Evolutionary conservation across 352 stramenopile species (phyloP).

Genomic region (Pythium rishiriense): DNA sequence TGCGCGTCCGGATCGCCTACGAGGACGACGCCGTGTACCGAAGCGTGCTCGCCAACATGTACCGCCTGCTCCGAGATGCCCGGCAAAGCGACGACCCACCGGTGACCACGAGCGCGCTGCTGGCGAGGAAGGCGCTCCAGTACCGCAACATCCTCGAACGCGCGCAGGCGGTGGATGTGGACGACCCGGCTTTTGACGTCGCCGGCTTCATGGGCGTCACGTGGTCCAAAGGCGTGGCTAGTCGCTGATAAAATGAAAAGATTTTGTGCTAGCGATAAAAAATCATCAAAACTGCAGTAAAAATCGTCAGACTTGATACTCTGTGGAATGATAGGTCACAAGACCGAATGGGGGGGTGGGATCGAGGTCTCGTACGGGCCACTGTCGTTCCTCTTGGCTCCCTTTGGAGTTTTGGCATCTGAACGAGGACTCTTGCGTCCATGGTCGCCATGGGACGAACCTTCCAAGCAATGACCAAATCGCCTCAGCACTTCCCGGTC

Average conservation of each 20-base stretch:
- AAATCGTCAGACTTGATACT: too few relatives aligned
- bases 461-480: too few relatives aligned
- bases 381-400: too few relatives aligned
- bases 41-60: not conserved
- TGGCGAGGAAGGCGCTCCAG: conserved; percentile 17
- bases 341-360: too few relatives aligned
- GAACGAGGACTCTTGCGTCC: too few relatives aligned
- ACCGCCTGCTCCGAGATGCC: not conserved
- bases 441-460: too few relatives aligned
- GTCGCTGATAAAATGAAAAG: not conserved
- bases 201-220: not conserved
- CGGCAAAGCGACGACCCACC: not conserved
- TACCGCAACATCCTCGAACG: conserved; percentile 13
- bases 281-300: not conserved
- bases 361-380: too few relatives aligned
- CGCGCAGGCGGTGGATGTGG: conserved; percentile 9
- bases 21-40: not conserved
- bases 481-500: too few relatives aligned
- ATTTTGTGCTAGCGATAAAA: not conserved
- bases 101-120: conserved; percentile 3
- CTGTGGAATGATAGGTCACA: too few relatives aligned
- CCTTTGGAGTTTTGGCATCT: too few relatives aligned
- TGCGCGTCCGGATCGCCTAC: not conserved
- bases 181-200: conserved; percentile 9
- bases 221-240: not conserved